Percentiles rank a stretch among this genome's conserved stretches.
phyloP scores from a whole-genome alignment of 2,329 filamentous ascomycete species.

The Thelonectria discophora region DNA sequence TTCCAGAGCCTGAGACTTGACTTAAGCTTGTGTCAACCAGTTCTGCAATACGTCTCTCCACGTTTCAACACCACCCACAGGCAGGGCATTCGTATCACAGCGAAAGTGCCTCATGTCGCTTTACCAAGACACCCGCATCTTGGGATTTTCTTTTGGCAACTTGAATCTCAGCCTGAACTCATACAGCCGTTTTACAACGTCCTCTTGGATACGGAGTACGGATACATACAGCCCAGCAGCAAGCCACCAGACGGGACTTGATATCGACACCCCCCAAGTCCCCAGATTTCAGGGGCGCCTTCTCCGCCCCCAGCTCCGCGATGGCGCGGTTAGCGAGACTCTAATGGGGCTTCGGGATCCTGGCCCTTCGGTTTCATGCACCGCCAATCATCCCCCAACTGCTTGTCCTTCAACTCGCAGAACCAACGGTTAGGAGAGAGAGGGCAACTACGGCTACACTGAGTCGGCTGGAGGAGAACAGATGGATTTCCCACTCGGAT shows the following conservation, averaged over 20 bases:
- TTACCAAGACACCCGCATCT: background rate
- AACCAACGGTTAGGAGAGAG: background rate
- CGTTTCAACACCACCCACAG: constrained; percentile 9
- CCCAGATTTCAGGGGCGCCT: constrained; percentile 43
- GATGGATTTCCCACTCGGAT: background rate
- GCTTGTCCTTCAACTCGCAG: constrained; percentile 1
- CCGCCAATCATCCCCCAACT: constrained; percentile 27
- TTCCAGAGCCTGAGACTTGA: constrained; percentile 7
- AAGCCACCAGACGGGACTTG: constrained; percentile 20
- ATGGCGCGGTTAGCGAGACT: constrained; percentile 25
- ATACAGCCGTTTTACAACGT: constrained; percentile 1
- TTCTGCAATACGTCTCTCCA: background rate
- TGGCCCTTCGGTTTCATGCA: constrained; percentile 28
- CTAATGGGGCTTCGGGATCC: constrained; percentile 17
- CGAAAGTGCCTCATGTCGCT: background rate
- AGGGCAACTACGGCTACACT: too few relatives aligned
- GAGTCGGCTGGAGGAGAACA: too few relatives aligned
- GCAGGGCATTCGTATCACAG: constrained; percentile 5
- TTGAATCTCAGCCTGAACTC: background rate
- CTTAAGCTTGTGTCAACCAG: constrained; percentile 14
- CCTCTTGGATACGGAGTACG: background rate
- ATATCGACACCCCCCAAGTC: constrained; percentile 32
- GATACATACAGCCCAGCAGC: constrained; percentile 6
- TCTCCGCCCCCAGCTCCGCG: constrained; percentile 28
- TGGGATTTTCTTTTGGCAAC: background rate